phyloP scores from a whole-genome alignment of 441 rosid genomes.

The Pelargonium citronellum region DNA sequence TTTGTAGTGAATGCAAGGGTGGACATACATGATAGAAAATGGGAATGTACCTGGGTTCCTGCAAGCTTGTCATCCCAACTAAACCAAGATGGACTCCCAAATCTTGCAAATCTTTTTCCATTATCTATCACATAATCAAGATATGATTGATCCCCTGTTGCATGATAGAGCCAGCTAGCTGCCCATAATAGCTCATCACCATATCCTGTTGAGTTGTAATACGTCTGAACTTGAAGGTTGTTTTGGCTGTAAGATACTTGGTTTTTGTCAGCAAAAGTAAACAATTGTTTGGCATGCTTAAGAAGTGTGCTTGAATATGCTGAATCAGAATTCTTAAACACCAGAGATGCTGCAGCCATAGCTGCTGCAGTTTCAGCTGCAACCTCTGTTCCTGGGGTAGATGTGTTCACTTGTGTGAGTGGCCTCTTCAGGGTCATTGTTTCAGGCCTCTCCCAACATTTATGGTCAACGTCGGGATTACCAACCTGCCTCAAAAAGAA shows the following conservation, averaged over 20 bases:
- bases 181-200: conserved; percentile 92
- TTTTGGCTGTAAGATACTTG: conserved; percentile 57
- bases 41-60: conserved; percentile 62
- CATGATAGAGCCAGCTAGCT: conserved; percentile 92
- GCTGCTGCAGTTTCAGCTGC: conserved; percentile 99
- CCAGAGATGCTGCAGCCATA: conserved; percentile 85
- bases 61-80: conserved; percentile 97
- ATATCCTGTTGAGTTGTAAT: conserved; percentile 76
- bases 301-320: conserved; percentile 65
- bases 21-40: not conserved
- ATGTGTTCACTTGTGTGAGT: conserved; percentile 50
- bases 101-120: conserved; percentile 59
- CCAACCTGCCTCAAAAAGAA: conserved; percentile 57
- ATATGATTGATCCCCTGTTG: conserved; percentile 65
- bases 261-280: conserved; percentile 62
- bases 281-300: conserved; percentile 67
- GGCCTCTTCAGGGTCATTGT: conserved; percentile 72
- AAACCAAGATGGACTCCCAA: conserved; percentile 87
- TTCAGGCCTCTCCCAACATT: conserved; percentile 94
- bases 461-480: conserved; percentile 67
- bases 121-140: conserved; percentile 58
- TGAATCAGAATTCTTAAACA: conserved; percentile 57
- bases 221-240: conserved; percentile 56
- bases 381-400: conserved; percentile 80
- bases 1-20: not conserved